Base-by-base conservation (phyloP, 2,329 filamentous ascomycete genomes). In the Scedosporium aurantiacum region DNA sequence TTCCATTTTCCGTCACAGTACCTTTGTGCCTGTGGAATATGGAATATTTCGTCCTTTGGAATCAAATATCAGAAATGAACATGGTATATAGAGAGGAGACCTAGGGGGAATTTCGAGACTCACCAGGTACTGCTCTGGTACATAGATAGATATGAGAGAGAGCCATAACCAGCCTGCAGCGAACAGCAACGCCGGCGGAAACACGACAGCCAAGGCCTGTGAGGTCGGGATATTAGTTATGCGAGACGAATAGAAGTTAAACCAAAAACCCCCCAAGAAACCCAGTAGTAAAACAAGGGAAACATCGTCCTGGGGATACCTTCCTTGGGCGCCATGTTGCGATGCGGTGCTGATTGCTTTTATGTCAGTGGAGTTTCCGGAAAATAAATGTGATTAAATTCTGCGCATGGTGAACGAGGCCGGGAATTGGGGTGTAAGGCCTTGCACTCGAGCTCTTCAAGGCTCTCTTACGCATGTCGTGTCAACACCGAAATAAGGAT, bases 21-120 rank as follows among this genome's bases (percentile, higher is more conserved):
- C 32, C 83, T 84, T 68, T 96, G 90, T 0, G 91, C 91, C 74
- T 99, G 94, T 0, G 91, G 90, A 23, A 97, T 87, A 71, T 99
- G 90, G 65, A 94, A 95, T 32, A 91, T 78, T 70, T 95, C 90
- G 71, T 95, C 90, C 89, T 93, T 64, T 23, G 40, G 43, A 37
- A 37, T 37, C 8, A 37, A 37, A 54, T 23, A 28, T 14, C 6
- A 28, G 58, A 57, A 47, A 18, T 14, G 27, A 16, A 10, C 56
- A 63, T 41, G n/a, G n/a, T 54, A 2, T 63, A 60, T 59, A 45
- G 40, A 18, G 21, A 54, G 2, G 14, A 50, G 12, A 2, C n/a
- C 12, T 56, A 2, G 21, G 50, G 10, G 37, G 0, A 14, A 12
- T 21, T 32, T 10, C 5, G 3, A 37, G 16, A 37, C 47, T 40